phyloP scores from a whole-genome alignment of 2,329 filamentous ascomycete genomes.

The Clarireedia monteithiana region DNA sequence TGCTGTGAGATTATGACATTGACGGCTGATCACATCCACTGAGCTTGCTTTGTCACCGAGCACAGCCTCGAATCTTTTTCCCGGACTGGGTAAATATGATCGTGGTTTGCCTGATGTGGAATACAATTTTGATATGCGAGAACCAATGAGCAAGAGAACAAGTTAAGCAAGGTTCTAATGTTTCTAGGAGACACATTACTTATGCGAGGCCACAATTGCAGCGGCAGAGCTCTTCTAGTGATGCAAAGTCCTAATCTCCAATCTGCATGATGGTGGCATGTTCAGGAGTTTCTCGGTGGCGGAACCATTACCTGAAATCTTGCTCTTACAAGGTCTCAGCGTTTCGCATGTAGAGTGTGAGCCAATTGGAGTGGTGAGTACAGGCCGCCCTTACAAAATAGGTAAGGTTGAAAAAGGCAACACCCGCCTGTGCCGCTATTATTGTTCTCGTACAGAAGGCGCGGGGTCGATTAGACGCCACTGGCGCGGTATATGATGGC shows the following conservation, averaged over 20 bases:
- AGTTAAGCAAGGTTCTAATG: not conserved
- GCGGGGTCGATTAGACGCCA: constrained; percentile 8
- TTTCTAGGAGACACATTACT: not conserved
- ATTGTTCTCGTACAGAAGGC: not conserved
- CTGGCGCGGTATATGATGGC: constrained; percentile 1
- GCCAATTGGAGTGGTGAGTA: not conserved
- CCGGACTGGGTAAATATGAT: not conserved
- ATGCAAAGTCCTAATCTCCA: not conserved
- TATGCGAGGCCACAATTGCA: not conserved
- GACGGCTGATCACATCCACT: not conserved
- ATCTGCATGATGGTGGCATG: constrained; percentile 4
- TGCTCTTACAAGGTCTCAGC: too few species aligned
- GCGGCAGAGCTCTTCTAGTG: not conserved
- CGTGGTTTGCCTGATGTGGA: not conserved
- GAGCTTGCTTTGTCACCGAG: not conserved
- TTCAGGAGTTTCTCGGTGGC: not conserved
- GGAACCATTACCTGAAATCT: not conserved
- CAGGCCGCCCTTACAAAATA: not conserved
- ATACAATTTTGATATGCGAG: not conserved
- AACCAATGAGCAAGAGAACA: not conserved
- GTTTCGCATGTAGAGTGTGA: not conserved
- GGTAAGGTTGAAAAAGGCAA: not conserved
- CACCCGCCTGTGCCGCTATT: constrained; percentile 3
- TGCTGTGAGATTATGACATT: too few species aligned
- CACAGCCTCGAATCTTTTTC: not conserved